Evolutionary conservation across 1,284 basidiomycete genomes (phyloP), one percentile per base, ranked within the genome.

Genomic region (Cutaneotrichosporon mucoides): DNA sequence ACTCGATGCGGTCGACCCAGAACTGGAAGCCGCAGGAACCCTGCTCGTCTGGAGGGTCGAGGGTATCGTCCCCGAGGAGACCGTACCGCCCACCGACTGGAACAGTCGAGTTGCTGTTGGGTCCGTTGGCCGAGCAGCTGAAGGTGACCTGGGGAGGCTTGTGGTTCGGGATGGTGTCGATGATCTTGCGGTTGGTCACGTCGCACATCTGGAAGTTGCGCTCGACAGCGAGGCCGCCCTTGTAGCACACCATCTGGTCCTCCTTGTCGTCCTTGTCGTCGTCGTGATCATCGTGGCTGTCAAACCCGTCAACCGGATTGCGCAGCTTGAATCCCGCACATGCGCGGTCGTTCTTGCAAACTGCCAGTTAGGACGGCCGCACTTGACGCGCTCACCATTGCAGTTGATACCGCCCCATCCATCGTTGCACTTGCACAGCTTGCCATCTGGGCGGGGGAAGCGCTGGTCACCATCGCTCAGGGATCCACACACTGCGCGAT

Each of bases 321-420:
- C 81, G 81, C 34, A 90, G 81, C 13, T 87, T 87, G 73, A 93
- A 92, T 2, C 82, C 85, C 13, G 82, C 74, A 75, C 93, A 97
- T 2, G 91, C 85, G 43, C 84, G 71, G 73, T 96, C 85, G 45
- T 82, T 86, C 76, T 92, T 81, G 79, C 93, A 97, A 0, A 96
- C 92, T 94, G 72, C 2, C 1, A 37, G 64, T 15, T 56, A 42
- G 63, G 5, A 11, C 44, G 35, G 5, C 41, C 16, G 37, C 34
- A 9, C 33, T 5, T 5, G 9, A 24, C 24, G 4, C 7, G 73
- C 84, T 63, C 59, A 92, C 92, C 92, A 76, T 97, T 96, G 79
- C 94, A 98, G 73, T 97, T 98, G 66, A 98, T 88, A 11, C 95
- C 94, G 50, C 83, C 84, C 94, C 94, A 99, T 0, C 93, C 94